These are phyloP conservation scores for Cryphonectria carpinicola DNA, from an alignment of 2,329 filamentous ascomycete genomes.

Conservation along the genomic window DNA sequence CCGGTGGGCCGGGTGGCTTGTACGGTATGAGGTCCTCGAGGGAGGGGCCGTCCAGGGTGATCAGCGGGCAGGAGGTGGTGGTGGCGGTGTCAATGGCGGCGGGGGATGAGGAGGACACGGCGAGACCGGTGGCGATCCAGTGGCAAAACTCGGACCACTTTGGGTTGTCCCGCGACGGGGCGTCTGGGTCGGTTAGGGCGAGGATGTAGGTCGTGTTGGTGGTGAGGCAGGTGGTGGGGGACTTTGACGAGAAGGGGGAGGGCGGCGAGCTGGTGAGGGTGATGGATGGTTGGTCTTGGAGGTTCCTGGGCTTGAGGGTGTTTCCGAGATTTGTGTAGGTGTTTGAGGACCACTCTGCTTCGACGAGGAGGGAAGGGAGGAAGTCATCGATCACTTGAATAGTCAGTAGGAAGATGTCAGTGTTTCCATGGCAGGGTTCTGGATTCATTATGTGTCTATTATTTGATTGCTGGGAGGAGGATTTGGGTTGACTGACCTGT, in stretches of 20 bases:
- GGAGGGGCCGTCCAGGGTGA: neutral
- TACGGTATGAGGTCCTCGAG: conserved; percentile 45
- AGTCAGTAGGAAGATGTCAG: neutral
- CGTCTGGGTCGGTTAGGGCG: conserved; percentile 48
- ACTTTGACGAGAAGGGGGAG: conserved; percentile 23
- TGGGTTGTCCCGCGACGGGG: conserved; percentile 46
- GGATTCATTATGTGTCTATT: neutral
- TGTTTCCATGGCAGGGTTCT: neutral
- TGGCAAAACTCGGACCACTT: conserved; percentile 52
- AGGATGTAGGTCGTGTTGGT: conserved; percentile 37
- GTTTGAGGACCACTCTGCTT: conserved; percentile 50
- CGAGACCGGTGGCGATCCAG: conserved; percentile 46
- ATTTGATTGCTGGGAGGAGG: too few relatives aligned
- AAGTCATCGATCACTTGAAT: conserved; percentile 62
- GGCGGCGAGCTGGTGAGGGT: conserved; percentile 34
- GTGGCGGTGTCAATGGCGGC: neutral
- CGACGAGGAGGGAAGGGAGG: conserved; percentile 54
- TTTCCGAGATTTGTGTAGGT: conserved; percentile 57
- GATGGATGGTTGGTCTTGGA: conserved; percentile 41
- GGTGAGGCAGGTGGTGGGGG: neutral
- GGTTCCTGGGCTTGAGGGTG: conserved; percentile 42
- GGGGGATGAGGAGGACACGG: conserved; percentile 29
- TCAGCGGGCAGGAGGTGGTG: neutral
- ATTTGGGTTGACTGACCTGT: conserved; percentile 26
- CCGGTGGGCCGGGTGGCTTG: conserved; percentile 46